Conservation (phyloP, 352 stramenopile species). For the Halophytophthora polymorphica region DNA sequence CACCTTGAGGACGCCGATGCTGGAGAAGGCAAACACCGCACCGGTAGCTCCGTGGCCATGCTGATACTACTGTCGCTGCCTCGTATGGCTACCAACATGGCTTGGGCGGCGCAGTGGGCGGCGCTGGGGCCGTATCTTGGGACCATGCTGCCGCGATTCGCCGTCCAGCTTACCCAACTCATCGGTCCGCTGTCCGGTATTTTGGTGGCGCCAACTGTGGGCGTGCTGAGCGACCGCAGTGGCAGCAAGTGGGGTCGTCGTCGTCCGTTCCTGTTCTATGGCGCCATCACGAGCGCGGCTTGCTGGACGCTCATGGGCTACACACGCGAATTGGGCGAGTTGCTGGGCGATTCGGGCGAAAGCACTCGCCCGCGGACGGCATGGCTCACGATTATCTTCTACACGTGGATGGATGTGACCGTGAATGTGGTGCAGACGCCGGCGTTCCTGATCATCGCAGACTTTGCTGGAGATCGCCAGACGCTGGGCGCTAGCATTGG, state of each 20-base stretch:
- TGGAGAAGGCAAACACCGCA: conserved; percentile 16
- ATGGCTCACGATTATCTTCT: conserved; percentile 65
- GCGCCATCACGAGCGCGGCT: conserved; percentile 51
- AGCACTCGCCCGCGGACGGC: conserved; percentile 45
- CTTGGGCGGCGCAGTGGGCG: conserved; percentile 75
- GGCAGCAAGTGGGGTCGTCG: conserved; percentile 53
- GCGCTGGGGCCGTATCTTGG: conserved; percentile 65
- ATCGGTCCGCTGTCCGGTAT: conserved; percentile 71
- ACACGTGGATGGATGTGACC: conserved; percentile 83
- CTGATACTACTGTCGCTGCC: conserved; percentile 65
- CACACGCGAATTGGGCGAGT: conserved; percentile 55
- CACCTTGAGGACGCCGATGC: conserved; percentile 28
- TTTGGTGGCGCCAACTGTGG: conserved; percentile 62
- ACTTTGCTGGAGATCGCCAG: conserved; percentile 73
- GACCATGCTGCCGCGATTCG: conserved; percentile 58
- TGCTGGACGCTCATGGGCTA: conserved; percentile 77
- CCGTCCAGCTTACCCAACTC: conserved; percentile 74
- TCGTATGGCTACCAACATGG: conserved; percentile 76
- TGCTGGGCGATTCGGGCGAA: conserved; percentile 49
- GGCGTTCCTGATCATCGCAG: conserved; percentile 64
- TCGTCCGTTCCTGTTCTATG: conserved; percentile 58
- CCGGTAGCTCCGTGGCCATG: conserved; percentile 60
- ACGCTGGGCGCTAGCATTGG: conserved; percentile 60
- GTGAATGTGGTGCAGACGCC: conserved; percentile 78
- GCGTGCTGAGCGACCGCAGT: conserved; percentile 65